Base-by-base conservation (phyloP, 305 asterid species). In the Rubia peregrina region DNA sequence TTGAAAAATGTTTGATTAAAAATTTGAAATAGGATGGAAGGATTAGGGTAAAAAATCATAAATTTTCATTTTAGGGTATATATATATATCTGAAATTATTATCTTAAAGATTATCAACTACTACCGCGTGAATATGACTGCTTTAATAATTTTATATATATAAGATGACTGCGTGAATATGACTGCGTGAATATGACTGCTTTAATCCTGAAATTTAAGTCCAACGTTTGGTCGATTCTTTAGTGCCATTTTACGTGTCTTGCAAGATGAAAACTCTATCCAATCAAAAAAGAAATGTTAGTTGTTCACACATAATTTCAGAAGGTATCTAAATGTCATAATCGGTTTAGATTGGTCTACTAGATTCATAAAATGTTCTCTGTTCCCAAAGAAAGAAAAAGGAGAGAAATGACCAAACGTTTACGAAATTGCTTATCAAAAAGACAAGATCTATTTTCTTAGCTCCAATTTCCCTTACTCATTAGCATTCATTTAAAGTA, bases 291-390 rank as follows among this genome's bases (percentile, higher is more conserved):
- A 62, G 1, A 12, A 62, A 62, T 14, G 22, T 24, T 62, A 36
- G 10, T 17, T 51, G 57, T 53, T 73, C 76, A 56, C n/a, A 65
- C 33, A 66, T 71, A 22, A 24, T 30, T 69, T 55, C 7, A 36
- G 22, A 13, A 38, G 21, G 22, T 22, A 43, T 55, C 72, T 48
- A 19, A 57, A 67, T 57, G 62, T 73, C 77, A 74, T 13, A 59
- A 44, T 67, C 77, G 30, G 66, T 30, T 12, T 17, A 2, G 21
- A 59, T 61, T 61, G 14, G 53, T 22, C 19, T 16, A 24, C 9
- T 22, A 30, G 21, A 10, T 19, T 17, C 41, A 3, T 66, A 51
- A 51, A 17, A 51, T 5, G 19, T 21, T 67, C 61, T 17, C 21
- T 6, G 1, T 13, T 9, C 17, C n/a, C 16, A n/a, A 56, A 57